Evolutionary conservation across 768 basidiomycete genomes (phyloP), one percentile per base, ranked within the genome.

Genomic region (Auricularia auricula-judae): DNA sequence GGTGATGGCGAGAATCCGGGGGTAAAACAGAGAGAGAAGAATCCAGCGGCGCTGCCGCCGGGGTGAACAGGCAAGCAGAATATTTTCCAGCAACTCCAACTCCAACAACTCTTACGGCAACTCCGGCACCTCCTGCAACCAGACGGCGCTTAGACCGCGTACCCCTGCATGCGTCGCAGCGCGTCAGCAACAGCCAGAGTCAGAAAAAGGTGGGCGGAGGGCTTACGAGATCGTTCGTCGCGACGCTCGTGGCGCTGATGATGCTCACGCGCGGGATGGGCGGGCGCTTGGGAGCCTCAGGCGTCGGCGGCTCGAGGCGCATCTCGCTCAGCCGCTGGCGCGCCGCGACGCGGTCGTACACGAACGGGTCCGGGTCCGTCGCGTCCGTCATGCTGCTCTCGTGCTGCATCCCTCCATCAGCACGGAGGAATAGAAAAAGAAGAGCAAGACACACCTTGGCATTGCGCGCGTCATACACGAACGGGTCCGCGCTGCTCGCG

Each of bases 221-320:
- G 53, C 53, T 54, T 54, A 54, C 53, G 53, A 54, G 53, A 18
- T 54, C 53, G 53, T 54, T 54, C 7, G 53, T 59, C 23, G 56
- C 56, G 56, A 59, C 56, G 56, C 56, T 59, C 29, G 56, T 59
- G 4, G 56, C 56, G 56, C 56, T 59, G 14, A 59, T 59, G 29
- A 59, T 59, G 56, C 56, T 59, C 23, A 59, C 34, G 56, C 56
- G 56, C 29, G 56, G 56, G 56, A 59, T 59, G 23, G 56, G 56
- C 21, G 56, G 56, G 29, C 56, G 56, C 16, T 4, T 33, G 2
- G 18, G 18, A 5, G 7, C 7, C n/a, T 54, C 56, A 10, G 56
- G 29, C 16, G 23, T 29, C 56, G 21, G 23, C 14, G 21, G 23
- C 23, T 29, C 56, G 56, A 33, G 12, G 56, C 23, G 56, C 56